Evolutionary conservation across 179 eudicot species (phyloP).

Genomic region (Patellifolia procumbens): DNA sequence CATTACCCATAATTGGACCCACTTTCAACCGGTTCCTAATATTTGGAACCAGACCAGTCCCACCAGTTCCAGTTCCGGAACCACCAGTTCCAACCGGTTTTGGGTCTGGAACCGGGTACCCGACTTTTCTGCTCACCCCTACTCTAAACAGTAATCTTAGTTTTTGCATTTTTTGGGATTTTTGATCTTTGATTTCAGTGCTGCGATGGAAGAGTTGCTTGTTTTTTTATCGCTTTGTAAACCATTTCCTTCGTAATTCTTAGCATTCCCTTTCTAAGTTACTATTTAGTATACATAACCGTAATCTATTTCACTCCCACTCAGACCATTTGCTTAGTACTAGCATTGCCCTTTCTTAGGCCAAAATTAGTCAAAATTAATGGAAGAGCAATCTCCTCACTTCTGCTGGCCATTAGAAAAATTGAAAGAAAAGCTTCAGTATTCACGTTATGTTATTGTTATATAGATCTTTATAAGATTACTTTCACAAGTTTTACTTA

Average conservation of each 20-base stretch:
- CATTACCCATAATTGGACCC: no score
- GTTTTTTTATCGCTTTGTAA: background rate
- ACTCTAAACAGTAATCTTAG: no score
- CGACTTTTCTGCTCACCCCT: no score
- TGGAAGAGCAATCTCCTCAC: background rate
- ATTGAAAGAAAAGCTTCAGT: background rate
- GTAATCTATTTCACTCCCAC: background rate
- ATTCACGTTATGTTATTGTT: background rate
- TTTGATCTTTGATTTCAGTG: background rate
- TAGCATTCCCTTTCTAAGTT: background rate
- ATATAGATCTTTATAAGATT: background rate
- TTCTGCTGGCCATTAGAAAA: background rate
- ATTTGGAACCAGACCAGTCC: no score
- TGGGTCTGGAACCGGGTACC: no score
- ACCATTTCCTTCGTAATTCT: no score
- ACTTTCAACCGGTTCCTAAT: no score
- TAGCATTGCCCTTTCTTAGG: background rate
- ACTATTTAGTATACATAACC: background rate
- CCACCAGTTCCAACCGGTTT: no score
- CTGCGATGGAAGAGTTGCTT: background rate
- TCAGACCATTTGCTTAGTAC: background rate
- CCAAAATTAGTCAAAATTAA: background rate
- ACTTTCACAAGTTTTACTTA: background rate
- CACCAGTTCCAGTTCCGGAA: no score
- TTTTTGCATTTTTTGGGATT: background rate